Base-by-base conservation (phyloP, 2,329 filamentous ascomycete species). In the Aspergillus ibericus region DNA sequence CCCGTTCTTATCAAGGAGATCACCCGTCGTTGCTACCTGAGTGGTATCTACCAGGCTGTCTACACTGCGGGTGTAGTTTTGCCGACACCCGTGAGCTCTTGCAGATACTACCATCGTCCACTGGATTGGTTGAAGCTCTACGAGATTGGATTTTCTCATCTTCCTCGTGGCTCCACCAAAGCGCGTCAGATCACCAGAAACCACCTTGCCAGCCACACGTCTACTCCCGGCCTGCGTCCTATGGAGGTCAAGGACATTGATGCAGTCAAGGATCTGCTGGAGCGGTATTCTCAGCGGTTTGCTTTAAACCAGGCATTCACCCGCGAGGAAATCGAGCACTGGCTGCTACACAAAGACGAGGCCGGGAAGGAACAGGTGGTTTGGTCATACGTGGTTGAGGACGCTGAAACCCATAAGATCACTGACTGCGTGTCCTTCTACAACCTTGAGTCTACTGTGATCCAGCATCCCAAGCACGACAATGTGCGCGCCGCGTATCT, bases 341-440 rank as follows among this genome's bases (percentile, higher is more conserved):
- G 92, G 91, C 82, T 97, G 59, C 77, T 95, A 59, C 85, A 93
- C 68, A 88, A 89, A 63, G 85, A 87, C 67, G 75, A 78, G 35
- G 77, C 83, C 15, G 80, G 81, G 20, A 83, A 83, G 48, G 90
- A 96, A 70, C 91, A 93, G 74, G 92, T 96, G 8, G 88, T 98
- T 13, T 99, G 92, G 91, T 88, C 88, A 2, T 98, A 96, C 66
- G 93, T 99, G 9, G 91, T 96, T 13, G 93, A 93, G 72, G 84
- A 89, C 54, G 77, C 82, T 0, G 67, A 85, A 48, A 86, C 88
- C 52, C 85, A 90, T 62, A 92, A 92, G 68, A 91, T 99, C 70
- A 97, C 92, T 36, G 95, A 99, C 77, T 97, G 96, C 79, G 89
- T 97, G 79, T 97, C 92, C 36, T 99, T 98, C 80, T 99, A 98